Evolutionary conservation across 1,139 yeast genomes (phyloP).

Genomic region (Wickerhamomyces sp.): DNA sequence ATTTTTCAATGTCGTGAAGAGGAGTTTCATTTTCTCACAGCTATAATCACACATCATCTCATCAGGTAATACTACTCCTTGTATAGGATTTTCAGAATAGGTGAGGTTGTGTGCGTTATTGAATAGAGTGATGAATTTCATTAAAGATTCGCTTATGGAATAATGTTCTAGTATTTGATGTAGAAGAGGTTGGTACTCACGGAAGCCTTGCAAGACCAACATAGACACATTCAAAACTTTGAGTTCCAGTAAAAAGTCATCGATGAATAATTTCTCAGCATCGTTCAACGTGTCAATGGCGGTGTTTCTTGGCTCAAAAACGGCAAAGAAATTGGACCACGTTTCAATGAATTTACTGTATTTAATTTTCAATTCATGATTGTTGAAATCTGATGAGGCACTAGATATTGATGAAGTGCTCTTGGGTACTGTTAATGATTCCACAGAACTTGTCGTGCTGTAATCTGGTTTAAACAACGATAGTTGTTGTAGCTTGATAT

Average conservation of each 20-base stretch:
- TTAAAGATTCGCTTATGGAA: background rate
- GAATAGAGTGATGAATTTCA: slow-evolving; percentile 4
- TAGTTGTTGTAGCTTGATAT: background rate
- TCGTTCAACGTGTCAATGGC: background rate
- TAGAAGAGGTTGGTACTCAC: slow-evolving; percentile 8
- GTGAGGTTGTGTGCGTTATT: background rate
- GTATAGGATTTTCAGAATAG: too few species aligned
- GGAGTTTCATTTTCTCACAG: slow-evolving; percentile 7
- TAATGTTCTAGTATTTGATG: slow-evolving; percentile 1
- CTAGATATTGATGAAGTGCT: background rate
- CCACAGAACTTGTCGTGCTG: background rate
- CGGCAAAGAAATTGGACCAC: slow-evolving; percentile 6
- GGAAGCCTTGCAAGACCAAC: slow-evolving; percentile 8
- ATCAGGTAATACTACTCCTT: too few species aligned
- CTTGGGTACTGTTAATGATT: background rate
- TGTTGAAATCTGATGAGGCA: background rate
- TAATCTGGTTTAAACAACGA: background rate
- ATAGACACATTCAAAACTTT: slow-evolving; percentile 9
- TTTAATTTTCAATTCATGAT: slow-evolving; percentile 3
- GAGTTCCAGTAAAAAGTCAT: slow-evolving; percentile 12
- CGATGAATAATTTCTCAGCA: slow-evolving; percentile 7
- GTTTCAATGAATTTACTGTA: slow-evolving; percentile 10
- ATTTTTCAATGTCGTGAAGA: slow-evolving; percentile 2
- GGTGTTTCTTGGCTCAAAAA: slow-evolving; percentile 1
- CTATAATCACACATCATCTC: background rate